Base-by-base conservation (phyloP, 2,329 filamentous ascomycete species). In the Colletotrichum simmondsii region DNA sequence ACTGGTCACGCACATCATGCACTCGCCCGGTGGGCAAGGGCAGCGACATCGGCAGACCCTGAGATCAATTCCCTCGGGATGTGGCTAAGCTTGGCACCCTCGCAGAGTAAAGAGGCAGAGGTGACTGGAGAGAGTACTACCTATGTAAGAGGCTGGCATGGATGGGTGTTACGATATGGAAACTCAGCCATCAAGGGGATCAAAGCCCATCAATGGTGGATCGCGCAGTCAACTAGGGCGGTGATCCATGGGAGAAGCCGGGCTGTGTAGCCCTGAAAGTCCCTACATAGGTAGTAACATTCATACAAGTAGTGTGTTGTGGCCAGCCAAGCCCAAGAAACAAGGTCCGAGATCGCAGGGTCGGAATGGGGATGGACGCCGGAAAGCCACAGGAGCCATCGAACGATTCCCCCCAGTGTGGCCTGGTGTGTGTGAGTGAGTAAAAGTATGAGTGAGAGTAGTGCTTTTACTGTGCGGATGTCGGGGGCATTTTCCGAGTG, bases 11-110 rank as follows among this genome's bases (percentile, higher is more conserved):
- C 12, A 56, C 53, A 24, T 58, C 54, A 58, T 30, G 16, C n/a
- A 35, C 28, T 32, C 32, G 46, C 46, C 53, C 42, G 42, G 42
- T 49, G 42, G 22, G 24, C 22, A n/a, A 12, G 28, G 54, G 8
- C n/a, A 58, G 71, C 66, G 71, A 73, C 66, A 71, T 73, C 71
- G 71, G 71, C 60, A 57, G 70, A 57, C 60, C 60, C 60, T 61
- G 56, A 52, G 60, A 59, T 46, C 54, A 62, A 16, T n/a, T 32
- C 22, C 58, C 5, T 68, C 58, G 57, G 49, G 37, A 71, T 61
- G 57, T 71, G 68, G 46, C 67, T 28, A 58, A 19, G 26, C 57
- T 53, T 71, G 68, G 35, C 68, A 52, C 8, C 16, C 49, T 19
- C 37, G 37, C 37, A 42, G 37, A 19, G 14, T 19, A 42, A 26